phyloP scores from a whole-genome alignment of 148 eudicot species.

The Rhododendron simsii region DNA sequence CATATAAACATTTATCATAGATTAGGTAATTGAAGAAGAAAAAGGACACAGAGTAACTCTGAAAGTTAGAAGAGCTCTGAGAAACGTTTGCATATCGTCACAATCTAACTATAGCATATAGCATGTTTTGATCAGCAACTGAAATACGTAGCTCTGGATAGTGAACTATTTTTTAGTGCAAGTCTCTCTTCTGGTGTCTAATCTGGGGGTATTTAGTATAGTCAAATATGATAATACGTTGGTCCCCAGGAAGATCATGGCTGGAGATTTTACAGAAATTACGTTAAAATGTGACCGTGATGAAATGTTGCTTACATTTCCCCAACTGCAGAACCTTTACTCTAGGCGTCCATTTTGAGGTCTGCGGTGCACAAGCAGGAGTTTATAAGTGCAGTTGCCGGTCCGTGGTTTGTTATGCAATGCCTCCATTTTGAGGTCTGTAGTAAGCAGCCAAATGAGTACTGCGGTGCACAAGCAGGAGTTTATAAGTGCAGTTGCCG shows the following conservation, averaged over 20 bases:
- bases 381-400: neutral
- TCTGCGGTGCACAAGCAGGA: neutral
- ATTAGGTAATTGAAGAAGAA: neutral
- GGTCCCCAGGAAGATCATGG: neutral
- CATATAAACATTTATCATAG: neutral
- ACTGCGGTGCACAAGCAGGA: neutral
- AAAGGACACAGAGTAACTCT: neutral
- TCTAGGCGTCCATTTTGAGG: too few relatives aligned
- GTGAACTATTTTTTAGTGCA: neutral
- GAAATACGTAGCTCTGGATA: neutral
- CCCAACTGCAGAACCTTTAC: neutral
- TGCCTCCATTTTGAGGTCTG: neutral
- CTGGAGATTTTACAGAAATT: neutral
- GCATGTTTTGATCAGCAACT: neutral
- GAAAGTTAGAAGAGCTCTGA: neutral
- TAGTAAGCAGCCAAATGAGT: neutral
- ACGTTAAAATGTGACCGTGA: neutral
- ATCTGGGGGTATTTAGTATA: neutral
- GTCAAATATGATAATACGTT: neutral
- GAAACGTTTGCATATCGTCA: neutral
- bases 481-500: neutral
- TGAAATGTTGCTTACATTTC: neutral
- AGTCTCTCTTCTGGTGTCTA: neutral
- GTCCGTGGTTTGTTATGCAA: neutral
- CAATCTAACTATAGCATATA: neutral